Evolutionary conservation across 2,329 filamentous ascomycete species (phyloP), one percentile per base, ranked within the genome.

Genomic region (Plenodomus tracheiphilus): DNA sequence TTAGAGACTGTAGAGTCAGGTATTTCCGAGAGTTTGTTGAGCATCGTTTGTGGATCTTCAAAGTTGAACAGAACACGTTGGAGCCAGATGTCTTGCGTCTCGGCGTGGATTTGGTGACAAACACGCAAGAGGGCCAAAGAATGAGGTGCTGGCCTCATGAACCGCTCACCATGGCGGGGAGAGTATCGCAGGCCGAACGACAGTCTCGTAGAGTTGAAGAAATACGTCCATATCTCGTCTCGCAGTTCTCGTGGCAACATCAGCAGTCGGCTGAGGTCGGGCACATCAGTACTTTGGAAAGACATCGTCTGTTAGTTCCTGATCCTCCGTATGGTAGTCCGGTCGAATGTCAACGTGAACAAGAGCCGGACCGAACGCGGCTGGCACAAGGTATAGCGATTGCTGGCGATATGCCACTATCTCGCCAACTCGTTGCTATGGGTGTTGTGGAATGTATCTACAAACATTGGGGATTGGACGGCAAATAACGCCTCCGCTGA

Each of bases 181-280:
- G 50, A 50, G 39, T 53, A 53, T 47, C 50, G 53, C 39, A 53
- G 21, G 18, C 53, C 53, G 25, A 49, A 55, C 1, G 53, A 49
- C 30, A 55, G 49, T 45, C 53, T 55, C 28, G 50, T 55, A 35
- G 53, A 53, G 43, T 50, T 55, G 49, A 55, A 55, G 18, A 47
- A 43, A 39, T 50, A 36, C 19, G 46, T 43, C 47, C 47, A 51
- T 9, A 58, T 53, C 39, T 56, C 46, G n/a, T 51, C 49, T 38
- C 54, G 52, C 2, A 58, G 46, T 21, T 58, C 52, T 39, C 46
- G 37, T 22, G 54, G 54, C 6, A 58, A 30, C 37, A 43, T 43
- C 15, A 55, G 41, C 39, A 55, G 16, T 13, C 38, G 49, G 37
- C 46, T 55, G 11, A 42, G 30, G 7, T 49, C 50, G 22, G 49